These are phyloP conservation scores for Fusarium luffae DNA, from an alignment of 2,329 filamentous ascomycete genomes.

Conservation along the genomic window DNA sequence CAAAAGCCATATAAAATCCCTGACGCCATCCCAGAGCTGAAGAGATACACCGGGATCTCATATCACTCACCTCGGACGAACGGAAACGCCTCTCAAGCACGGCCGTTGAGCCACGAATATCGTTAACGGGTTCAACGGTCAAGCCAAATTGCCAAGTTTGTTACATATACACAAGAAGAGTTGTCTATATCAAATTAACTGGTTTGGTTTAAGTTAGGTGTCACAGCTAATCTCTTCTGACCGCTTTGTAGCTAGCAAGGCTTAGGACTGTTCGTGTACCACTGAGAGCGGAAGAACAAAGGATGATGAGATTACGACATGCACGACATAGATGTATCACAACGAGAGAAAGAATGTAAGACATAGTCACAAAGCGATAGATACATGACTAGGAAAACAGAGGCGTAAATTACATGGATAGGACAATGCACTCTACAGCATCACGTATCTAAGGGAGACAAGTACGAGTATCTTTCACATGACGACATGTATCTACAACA, in stretches of 20 bases:
- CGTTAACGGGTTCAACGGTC: neutral
- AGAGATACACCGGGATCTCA: neutral
- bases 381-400: neutral
- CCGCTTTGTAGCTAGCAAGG: neutral
- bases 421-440: neutral
- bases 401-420: neutral
- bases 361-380: neutral
- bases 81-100: conserved; percentile 1
- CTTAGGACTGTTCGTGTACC: neutral
- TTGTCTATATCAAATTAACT: neutral
- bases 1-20: neutral
- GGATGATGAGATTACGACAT: neutral
- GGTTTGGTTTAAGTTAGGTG: neutral
- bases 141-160: neutral
- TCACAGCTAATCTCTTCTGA: neutral
- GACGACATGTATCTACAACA: neutral
- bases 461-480: neutral
- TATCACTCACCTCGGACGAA: conserved; percentile 17
- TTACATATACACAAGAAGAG: neutral
- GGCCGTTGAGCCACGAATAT: neutral
- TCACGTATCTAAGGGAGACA: rapidly evolving
- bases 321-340: neutral
- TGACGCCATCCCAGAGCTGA: conserved; percentile 1
- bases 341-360: neutral
- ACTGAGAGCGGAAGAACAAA: neutral